These are phyloP conservation scores for Aureobasidium sp. DNA, from an alignment of 2,329 filamentous ascomycete genomes.

Conservation along the genomic window DNA sequence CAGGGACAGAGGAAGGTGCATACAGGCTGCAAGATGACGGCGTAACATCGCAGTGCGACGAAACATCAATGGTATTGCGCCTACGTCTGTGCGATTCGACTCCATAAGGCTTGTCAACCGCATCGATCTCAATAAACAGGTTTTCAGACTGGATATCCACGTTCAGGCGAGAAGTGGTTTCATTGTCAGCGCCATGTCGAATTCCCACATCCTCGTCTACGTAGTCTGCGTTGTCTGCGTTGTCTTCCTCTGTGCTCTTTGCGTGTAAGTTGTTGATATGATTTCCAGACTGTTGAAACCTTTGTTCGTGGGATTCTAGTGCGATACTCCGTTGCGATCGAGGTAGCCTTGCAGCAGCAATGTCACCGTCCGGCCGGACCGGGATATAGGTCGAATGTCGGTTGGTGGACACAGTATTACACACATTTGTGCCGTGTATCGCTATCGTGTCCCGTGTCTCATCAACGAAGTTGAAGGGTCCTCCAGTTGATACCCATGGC, in stretches of 20 bases:
- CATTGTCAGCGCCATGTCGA: neutral
- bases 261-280: neutral
- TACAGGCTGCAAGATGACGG: neutral
- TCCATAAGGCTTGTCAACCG: neutral
- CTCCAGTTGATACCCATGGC: slow-evolving; percentile 6
- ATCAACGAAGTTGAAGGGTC: slow-evolving; percentile 2
- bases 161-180: neutral
- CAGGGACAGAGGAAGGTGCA: neutral
- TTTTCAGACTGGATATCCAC: neutral
- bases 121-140: neutral
- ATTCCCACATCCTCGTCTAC: neutral
- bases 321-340: neutral
- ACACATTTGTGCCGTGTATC: neutral
- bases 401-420: neutral
- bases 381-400: neutral
- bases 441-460: slow-evolving; percentile 10
- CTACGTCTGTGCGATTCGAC: neutral
- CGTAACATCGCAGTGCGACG: neutral
- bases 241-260: neutral
- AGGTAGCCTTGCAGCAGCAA: neutral
- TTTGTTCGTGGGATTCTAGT: neutral
- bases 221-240: neutral
- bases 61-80: neutral
- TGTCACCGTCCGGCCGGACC: neutral
- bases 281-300: neutral